A percentile compares a stretch with the other conserved stretches of the same genome.
phyloP scores from a whole-genome alignment of 192 early-diverging fungal species.

The Umbelopsis sp. region DNA sequence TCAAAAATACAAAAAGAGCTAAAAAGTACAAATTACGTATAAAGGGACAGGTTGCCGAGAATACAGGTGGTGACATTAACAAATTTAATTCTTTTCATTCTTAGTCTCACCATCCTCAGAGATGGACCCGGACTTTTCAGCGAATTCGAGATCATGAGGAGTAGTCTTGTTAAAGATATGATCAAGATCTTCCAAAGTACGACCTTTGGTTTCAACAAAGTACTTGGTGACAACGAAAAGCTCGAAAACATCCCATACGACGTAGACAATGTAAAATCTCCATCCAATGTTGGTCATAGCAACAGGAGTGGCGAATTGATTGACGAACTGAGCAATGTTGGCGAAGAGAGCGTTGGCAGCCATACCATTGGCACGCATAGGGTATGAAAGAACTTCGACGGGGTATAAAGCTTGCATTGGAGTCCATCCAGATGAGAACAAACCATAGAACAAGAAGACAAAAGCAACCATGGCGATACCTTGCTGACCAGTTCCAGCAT shows the following conservation, averaged over 20 bases:
- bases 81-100: too few species aligned
- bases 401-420: constrained; percentile 52
- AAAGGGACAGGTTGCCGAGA: too few species aligned
- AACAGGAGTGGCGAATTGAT: constrained; percentile 16
- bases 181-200: constrained; percentile 84
- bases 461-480: constrained; percentile 34
- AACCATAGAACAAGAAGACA: constrained; percentile 41
- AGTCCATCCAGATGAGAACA: constrained; percentile 50
- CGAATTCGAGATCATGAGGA: neutral
- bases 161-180: constrained; percentile 53
- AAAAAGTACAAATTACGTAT: too few species aligned
- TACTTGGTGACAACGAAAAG: constrained; percentile 26
- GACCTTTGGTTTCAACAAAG: constrained; percentile 70
- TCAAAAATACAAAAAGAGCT: too few species aligned
- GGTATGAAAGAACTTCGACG: constrained; percentile 45
- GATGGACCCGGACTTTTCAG: neutral
- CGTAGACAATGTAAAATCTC: constrained; percentile 27
- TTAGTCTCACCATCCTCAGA: neutral
- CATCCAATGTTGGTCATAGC: constrained; percentile 26
- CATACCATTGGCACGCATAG: constrained; percentile 51
- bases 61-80: too few species aligned
- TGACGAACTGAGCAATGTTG: constrained; percentile 39
- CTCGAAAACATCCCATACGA: constrained; percentile 22
- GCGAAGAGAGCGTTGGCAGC: constrained; percentile 40
- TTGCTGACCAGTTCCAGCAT: constrained; percentile 20